A percentile compares a stretch with the other conserved stretches of the same genome.
Evolutionary conservation across 345 rosid species (phyloP).

Genomic region (Chamaenerion angustifolium): DNA sequence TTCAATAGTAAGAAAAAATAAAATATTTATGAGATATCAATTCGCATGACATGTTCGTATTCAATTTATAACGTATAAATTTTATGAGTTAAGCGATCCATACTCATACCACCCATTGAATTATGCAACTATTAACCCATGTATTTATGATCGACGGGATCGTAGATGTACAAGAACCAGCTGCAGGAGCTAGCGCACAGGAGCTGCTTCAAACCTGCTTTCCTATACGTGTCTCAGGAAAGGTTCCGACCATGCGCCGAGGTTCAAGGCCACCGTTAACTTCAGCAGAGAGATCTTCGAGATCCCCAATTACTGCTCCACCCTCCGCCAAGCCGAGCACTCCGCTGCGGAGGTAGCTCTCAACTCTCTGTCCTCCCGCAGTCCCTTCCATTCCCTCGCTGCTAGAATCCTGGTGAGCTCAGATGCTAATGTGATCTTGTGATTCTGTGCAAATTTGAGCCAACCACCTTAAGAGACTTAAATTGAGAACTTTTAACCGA

Average conservation of each 20-base stretch:
- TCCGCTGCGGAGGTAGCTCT: conserved; percentile 99
- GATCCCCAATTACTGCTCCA: conserved; percentile 86
- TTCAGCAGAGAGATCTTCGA: conserved; percentile 97
- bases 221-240: conserved; percentile 86
- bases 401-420: conserved; percentile 78
- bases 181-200: conserved; percentile 99
- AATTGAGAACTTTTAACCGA: too few species aligned
- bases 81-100: too few species aligned
- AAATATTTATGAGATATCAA: too few species aligned
- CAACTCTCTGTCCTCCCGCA: conserved; percentile 76
- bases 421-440: neutral
- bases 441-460: neutral
- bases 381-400: conserved; percentile 95
- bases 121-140: too few species aligned
- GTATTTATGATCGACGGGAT: neutral
- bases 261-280: conserved; percentile 92
- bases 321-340: conserved; percentile 99
- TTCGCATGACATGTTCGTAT: too few species aligned
- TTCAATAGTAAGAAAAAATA: too few species aligned
- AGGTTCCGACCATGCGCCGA: conserved; percentile 99
- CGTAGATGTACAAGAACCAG: conserved; percentile 97
- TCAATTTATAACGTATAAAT: too few species aligned
- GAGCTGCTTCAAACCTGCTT: conserved; percentile 95
- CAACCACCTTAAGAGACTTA: too few species aligned
- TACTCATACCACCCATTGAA: too few species aligned